Conservation (phyloP, 495 filamentous ascomycete genomes). For the Friedmanniomyces simplex region DNA sequence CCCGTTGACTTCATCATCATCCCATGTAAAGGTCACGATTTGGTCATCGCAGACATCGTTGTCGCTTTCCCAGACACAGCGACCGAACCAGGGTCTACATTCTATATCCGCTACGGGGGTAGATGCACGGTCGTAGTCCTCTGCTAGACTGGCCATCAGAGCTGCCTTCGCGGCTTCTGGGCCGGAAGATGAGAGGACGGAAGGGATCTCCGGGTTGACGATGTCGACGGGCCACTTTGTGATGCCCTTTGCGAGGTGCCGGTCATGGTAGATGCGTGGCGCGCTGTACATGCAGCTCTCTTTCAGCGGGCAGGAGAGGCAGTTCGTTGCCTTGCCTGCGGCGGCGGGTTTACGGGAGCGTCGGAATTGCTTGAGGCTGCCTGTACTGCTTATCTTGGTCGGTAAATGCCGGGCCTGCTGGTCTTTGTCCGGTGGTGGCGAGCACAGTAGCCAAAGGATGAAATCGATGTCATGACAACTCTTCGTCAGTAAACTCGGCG, state of each 20-base stretch:
- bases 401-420: constrained; percentile 54
- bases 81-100: constrained; percentile 69
- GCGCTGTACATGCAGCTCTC: constrained; percentile 71
- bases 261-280: constrained; percentile 60
- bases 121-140: constrained; percentile 53
- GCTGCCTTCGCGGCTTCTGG: constrained; percentile 34
- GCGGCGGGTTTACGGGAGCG: constrained; percentile 57
- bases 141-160: constrained; percentile 44
- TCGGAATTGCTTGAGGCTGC: constrained; percentile 64
- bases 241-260: constrained; percentile 46
- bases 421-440: constrained; percentile 34
- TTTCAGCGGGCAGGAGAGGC: constrained; percentile 67
- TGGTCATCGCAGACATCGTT: constrained; percentile 93
- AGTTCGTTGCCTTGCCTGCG: constrained; percentile 77
- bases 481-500: constrained; percentile 79
- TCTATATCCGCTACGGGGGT: constrained; percentile 45
- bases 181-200: constrained; percentile 36
- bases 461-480: constrained; percentile 93
- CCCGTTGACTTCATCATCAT: constrained; percentile 39
- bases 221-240: constrained; percentile 76
- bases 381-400: constrained; percentile 57
- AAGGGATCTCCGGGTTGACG: constrained; percentile 84
- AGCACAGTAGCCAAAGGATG: constrained; percentile 76
- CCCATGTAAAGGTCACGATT: constrained; percentile 75
- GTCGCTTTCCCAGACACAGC: constrained; percentile 86